A percentile compares a stretch with the other conserved stretches of the same genome.
These are phyloP conservation scores for Paecilomyces niveus DNA, from an alignment of 2,329 filamentous ascomycete genomes.

Conservation along the genomic window DNA sequence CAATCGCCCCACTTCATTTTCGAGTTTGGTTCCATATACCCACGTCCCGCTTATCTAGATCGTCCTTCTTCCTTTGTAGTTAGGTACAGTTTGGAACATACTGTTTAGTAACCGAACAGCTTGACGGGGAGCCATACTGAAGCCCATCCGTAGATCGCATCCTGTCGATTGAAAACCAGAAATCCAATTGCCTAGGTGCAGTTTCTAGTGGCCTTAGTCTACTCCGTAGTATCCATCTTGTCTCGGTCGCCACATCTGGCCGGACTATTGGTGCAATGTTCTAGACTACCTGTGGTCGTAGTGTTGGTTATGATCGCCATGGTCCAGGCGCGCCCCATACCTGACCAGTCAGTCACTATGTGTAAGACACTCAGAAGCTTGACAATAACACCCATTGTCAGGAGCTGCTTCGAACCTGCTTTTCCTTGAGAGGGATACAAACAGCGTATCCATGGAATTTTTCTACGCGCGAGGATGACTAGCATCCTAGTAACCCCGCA, in stretches of 20 bases:
- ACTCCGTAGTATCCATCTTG: not conserved
- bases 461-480: not conserved
- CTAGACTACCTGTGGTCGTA: not conserved
- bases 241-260: not conserved
- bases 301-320: not conserved
- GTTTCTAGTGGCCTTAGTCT: no score
- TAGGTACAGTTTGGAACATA: not conserved
- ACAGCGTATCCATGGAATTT: not conserved
- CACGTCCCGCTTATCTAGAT: not conserved
- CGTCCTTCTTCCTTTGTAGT: not conserved
- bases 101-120: not conserved
- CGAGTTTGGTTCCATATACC: not conserved
- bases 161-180: not conserved
- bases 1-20: not conserved
- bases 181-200: not conserved
- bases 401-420: no score
- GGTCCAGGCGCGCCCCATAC: not conserved
- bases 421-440: not conserved
- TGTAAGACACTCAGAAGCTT: not conserved
- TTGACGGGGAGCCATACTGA: not conserved
- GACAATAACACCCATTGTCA: not conserved
- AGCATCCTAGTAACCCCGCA: not conserved
- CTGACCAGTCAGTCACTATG: no score
- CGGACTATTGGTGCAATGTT: not conserved
- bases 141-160: not conserved